Evolutionary conservation across 208 protist genomes (phyloP), one percentile per base, ranked within the genome.

Genomic region (Trypanosoma avium): DNA sequence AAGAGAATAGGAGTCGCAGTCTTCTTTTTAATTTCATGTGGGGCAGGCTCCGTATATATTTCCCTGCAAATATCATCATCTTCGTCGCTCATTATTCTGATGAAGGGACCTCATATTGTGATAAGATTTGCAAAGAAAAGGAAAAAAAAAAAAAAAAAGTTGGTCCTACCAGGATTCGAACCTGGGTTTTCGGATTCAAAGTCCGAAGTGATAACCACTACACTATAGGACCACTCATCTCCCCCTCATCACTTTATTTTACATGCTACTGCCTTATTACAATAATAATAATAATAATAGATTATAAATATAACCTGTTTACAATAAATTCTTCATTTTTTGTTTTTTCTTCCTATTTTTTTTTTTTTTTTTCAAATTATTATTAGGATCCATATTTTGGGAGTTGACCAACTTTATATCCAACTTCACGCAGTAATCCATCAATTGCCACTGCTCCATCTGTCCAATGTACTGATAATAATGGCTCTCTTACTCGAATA

Each of bases 141-240:
- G n/a, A 27, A 8, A 36, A 35, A 27, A 3, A 5, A n/a, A 38
- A 43, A 5, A 48, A 63, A 70, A 82, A 82, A 75, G 67, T 13
- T 82, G 75, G 59, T 86, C 79, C 72, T 85, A 83, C 82, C 79
- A 73, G 82, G 82, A 83, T 77, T 89, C 79, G 82, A 89, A 89
- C 82, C 82, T 73, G 79, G 82, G 82, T 85, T 85, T 75, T 79
- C 77, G 79, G 82, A 85, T 86, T 89, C 79, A 85, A 86, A 89
- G 79, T 85, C 82, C 79, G 74, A 83, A 81, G 79, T 89, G 79
- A 79, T 89, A 89, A 86, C 82, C 82, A 76, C 82, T 88, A 88
- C 82, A 88, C 82, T 79, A 88, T 86, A 86, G 77, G 80, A 86
- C 66, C 79, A 53, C 32, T 49, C 13, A 48, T 5, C 4, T 17